phyloP scores from a whole-genome alignment of 345 rosid genomes.

The Raphanus sativus region DNA sequence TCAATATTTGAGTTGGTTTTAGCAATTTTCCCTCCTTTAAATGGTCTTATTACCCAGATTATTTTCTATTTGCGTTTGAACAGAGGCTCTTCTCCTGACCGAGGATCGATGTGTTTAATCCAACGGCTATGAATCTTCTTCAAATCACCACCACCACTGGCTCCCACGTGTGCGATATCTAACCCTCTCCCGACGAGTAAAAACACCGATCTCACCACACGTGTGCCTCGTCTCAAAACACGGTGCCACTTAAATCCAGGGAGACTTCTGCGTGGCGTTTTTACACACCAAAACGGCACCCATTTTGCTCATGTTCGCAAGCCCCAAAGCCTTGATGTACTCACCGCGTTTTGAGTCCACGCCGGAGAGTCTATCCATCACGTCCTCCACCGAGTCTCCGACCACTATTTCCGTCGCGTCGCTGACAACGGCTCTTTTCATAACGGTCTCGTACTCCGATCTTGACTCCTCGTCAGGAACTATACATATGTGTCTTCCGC shows the following conservation, averaged over 20 bases:
- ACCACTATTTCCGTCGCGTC: slow-evolving; percentile 35
- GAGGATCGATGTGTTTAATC: slow-evolving; percentile 62
- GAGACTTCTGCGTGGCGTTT: slow-evolving; percentile 49
- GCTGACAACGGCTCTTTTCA: slow-evolving; percentile 40
- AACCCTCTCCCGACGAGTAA: slow-evolving; percentile 77
- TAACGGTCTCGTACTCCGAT: slow-evolving; percentile 47
- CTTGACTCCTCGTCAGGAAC: slow-evolving; percentile 76
- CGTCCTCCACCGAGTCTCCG: slow-evolving; percentile 56
- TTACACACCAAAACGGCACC: slow-evolving; percentile 81
- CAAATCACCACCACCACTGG: slow-evolving; percentile 21
- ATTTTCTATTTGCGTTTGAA: slow-evolving; percentile 40
- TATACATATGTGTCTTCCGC: slow-evolving; percentile 80
- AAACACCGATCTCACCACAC: slow-evolving; percentile 61
- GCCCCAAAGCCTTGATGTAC: slow-evolving; percentile 55
- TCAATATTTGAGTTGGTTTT: too few species aligned
- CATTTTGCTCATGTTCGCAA: slow-evolving; percentile 50
- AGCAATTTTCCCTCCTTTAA: too few species aligned
- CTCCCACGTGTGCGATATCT: slow-evolving; percentile 68
- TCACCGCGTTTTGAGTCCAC: slow-evolving; percentile 61
- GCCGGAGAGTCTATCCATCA: slow-evolving; percentile 48
- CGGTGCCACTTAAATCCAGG: slow-evolving; percentile 59
- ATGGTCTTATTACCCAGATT: neutral
- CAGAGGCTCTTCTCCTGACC: slow-evolving; percentile 73
- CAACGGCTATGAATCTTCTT: slow-evolving; percentile 56
- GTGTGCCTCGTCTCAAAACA: slow-evolving; percentile 51